Conservation (phyloP, 805 yeast species). For the Candida broadrunensis region DNA sequence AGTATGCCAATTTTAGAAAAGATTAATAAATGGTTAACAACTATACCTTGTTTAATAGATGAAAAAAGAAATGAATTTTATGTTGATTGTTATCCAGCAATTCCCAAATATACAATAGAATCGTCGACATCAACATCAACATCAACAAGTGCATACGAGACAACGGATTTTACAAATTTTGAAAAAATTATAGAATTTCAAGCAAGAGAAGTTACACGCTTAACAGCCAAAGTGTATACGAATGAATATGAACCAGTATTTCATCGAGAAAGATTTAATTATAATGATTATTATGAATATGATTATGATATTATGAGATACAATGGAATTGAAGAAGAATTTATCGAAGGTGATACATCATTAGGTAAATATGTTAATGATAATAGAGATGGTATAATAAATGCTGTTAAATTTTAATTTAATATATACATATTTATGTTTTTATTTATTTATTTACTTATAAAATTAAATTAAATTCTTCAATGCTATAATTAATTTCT, state of each 20-base stretch:
- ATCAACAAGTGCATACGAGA: too few species aligned
- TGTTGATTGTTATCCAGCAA: constrained; percentile 50
- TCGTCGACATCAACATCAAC: too few species aligned
- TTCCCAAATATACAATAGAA: constrained; percentile 22
- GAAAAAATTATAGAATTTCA: constrained; percentile 52
- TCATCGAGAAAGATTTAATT: background rate
- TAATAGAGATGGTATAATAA: constrained; percentile 20
- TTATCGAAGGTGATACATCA: constrained; percentile 8
- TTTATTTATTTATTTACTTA: too few species aligned
- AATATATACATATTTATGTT: too few species aligned
- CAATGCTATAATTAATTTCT: constrained; percentile 29
- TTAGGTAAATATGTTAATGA: constrained; percentile 10
- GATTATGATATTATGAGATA: background rate
- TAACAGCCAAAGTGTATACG: constrained; percentile 38
- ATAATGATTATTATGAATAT: background rate
- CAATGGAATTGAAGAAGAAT: background rate
- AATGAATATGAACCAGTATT: constrained; percentile 20
- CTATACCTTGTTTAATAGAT: constrained; percentile 45
- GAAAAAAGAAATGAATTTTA: constrained; percentile 13
- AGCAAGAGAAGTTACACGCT: constrained; percentile 48
- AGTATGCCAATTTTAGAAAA: constrained; percentile 69
- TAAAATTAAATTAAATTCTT: constrained; percentile 49
- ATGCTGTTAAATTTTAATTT: too few species aligned
- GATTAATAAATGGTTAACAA: constrained; percentile 60
- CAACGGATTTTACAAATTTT: too few species aligned